phyloP scores from a whole-genome alignment of 1,139 yeast genomes.

The Yamadazyma jaroonii region DNA sequence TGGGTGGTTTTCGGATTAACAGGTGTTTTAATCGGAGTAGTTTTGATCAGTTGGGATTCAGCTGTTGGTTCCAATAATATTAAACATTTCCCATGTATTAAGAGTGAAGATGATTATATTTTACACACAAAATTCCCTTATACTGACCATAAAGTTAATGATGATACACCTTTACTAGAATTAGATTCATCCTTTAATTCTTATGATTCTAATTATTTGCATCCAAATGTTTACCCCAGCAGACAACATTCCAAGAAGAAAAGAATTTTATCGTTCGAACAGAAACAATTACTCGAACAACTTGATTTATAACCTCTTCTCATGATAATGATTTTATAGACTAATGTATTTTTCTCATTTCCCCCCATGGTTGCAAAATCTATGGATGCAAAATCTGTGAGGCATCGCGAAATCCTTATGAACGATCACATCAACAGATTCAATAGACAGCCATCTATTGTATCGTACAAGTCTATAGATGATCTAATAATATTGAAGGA shows the following conservation, averaged over 20 bases:
- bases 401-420: background rate
- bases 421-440: background rate
- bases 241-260: conserved; percentile 6
- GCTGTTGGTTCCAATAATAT: conserved; percentile 23
- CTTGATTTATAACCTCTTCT: conserved; percentile 8
- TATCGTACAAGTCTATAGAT: conserved; percentile 51
- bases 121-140: conserved; percentile 23
- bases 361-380: conserved; percentile 3
- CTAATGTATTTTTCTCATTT: too few species aligned
- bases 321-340: conserved; percentile 1
- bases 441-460: conserved; percentile 42
- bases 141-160: conserved; percentile 8
- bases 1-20: conserved; percentile 39
- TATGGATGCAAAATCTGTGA: background rate
- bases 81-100: conserved; percentile 2
- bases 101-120: conserved; percentile 17
- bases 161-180: conserved; percentile 7
- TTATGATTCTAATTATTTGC: conserved; percentile 5
- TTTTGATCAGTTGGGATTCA: conserved; percentile 44
- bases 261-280: conserved; percentile 20
- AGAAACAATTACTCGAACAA: conserved; percentile 18
- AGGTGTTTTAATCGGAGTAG: conserved; percentile 42
- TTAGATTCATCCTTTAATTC: conserved; percentile 9
- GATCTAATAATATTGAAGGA: conserved; percentile 55
- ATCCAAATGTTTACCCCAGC: conserved; percentile 8